phyloP scores from a whole-genome alignment of 805 yeast species.

The Lipomyces sp. region DNA sequence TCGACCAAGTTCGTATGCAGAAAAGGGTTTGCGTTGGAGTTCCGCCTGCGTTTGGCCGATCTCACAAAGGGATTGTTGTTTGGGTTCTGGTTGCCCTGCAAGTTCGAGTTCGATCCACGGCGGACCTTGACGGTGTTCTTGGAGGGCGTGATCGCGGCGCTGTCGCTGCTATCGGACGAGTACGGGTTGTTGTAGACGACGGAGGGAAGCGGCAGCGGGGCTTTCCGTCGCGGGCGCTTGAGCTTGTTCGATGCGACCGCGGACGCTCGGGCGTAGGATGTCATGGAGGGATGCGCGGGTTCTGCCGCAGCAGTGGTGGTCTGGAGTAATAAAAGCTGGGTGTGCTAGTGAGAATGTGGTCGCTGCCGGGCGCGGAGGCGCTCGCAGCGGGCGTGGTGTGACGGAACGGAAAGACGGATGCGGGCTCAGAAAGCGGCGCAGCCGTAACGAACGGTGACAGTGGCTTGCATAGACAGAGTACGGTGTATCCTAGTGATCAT shows the following conservation, averaged over 20 bases:
- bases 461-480: no score
- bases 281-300: no score
- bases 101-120: background rate
- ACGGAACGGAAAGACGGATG: background rate
- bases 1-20: constrained; percentile 6
- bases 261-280: background rate
- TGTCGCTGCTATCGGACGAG: constrained; percentile 17
- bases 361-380: no score
- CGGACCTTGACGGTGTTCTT: background rate
- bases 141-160: background rate
- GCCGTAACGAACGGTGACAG: background rate
- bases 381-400: background rate
- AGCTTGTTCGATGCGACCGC: constrained; percentile 2
- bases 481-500: constrained; percentile 21
- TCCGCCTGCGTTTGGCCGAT: constrained; percentile 11
- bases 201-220: constrained; percentile 1
- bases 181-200: constrained; percentile 24
- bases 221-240: constrained; percentile 7
- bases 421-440: background rate
- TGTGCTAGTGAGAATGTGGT: no score
- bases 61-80: constrained; percentile 4
- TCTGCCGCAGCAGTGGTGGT: no score
- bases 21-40: background rate
- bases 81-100: constrained; percentile 2
- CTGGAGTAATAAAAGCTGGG: no score